Evolutionary conservation across 441 rosid species (phyloP).

Genomic region (Francoa sonchifolia): DNA sequence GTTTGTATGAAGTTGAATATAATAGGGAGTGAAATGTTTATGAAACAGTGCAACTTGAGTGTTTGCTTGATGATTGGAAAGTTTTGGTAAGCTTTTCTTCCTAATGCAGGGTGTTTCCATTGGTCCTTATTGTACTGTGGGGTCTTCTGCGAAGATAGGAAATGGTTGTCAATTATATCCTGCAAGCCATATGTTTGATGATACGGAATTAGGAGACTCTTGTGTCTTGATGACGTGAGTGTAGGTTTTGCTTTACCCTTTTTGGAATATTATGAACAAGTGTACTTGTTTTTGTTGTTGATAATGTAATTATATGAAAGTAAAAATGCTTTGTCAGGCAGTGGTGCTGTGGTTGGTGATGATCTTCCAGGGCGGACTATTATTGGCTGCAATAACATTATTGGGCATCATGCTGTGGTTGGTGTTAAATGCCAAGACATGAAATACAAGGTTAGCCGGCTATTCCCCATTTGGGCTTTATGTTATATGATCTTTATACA

Average conservation of each 20-base stretch:
- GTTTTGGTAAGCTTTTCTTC: no score
- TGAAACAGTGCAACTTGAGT: no score
- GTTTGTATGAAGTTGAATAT: no score
- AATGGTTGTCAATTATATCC: slow-evolving; percentile 62
- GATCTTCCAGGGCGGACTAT: slow-evolving; percentile 65
- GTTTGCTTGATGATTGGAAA: no score
- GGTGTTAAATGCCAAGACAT: slow-evolving; percentile 90
- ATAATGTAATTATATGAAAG: slow-evolving; percentile 9
- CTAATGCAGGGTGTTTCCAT: slow-evolving; percentile 53
- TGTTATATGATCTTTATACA: neutral
- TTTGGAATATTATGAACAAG: neutral
- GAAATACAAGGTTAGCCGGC: slow-evolving; percentile 60
- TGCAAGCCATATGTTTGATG: slow-evolving; percentile 66
- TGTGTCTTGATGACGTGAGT: slow-evolving; percentile 77
- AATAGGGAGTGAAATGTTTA: no score
- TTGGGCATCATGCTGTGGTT: slow-evolving; percentile 75
- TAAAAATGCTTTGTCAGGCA: slow-evolving; percentile 36
- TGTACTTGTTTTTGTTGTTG: neutral
- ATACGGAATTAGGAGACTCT: slow-evolving; percentile 54
- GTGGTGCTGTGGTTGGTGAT: slow-evolving; percentile 90
- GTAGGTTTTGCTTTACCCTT: neutral
- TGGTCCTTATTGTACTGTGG: slow-evolving; percentile 77
- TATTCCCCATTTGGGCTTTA: no score
- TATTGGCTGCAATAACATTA: slow-evolving; percentile 50
- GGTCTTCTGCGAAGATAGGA: slow-evolving; percentile 64